Evolutionary conservation across 331 rosid genomes (phyloP).

Genomic region (Pyracantha coccinea): DNA sequence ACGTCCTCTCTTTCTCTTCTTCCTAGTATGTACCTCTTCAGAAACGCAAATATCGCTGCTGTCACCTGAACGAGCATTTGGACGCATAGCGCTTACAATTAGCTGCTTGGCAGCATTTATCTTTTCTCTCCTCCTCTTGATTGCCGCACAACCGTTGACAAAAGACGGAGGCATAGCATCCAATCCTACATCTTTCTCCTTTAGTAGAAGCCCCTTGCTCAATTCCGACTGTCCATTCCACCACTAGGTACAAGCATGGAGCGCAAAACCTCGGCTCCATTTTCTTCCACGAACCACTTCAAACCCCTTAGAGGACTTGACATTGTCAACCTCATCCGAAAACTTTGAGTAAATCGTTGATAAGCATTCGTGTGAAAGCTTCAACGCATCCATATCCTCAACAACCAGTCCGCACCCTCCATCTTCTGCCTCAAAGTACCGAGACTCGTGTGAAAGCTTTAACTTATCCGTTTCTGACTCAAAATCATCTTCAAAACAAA

Average conservation of each 20-base stretch:
- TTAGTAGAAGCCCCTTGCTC: slow-evolving; percentile 57
- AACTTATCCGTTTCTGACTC: background rate
- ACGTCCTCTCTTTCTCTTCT: slow-evolving; percentile 36
- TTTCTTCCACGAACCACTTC: slow-evolving; percentile 18
- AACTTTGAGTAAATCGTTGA: slow-evolving; percentile 40
- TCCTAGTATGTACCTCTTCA: slow-evolving; percentile 6
- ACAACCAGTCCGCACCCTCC: background rate
- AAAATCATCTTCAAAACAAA: slow-evolving; percentile 12
- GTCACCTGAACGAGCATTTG: slow-evolving; percentile 17
- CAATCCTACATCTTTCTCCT: slow-evolving; percentile 60
- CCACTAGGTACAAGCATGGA: slow-evolving; percentile 46
- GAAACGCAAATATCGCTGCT: background rate
- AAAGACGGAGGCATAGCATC: slow-evolving; percentile 69
- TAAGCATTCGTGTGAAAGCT: slow-evolving; percentile 56
- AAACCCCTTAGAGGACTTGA: slow-evolving; percentile 16
- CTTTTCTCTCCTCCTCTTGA: slow-evolving; percentile 47
- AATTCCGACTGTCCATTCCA: slow-evolving; percentile 71
- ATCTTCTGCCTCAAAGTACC: slow-evolving; percentile 22
- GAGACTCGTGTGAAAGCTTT: slow-evolving; percentile 1
- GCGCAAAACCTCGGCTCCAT: slow-evolving; percentile 12
- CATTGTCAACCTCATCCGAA: slow-evolving; percentile 15
- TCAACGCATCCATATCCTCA: slow-evolving; percentile 18
- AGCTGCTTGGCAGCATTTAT: slow-evolving; percentile 59
- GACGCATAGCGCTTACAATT: slow-evolving; percentile 42
- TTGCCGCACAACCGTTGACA: slow-evolving; percentile 33